Evolutionary conservation across 352 stramenopile species (phyloP), one percentile per base, ranked within the genome.

Genomic region (Achlya hypogyna): DNA sequence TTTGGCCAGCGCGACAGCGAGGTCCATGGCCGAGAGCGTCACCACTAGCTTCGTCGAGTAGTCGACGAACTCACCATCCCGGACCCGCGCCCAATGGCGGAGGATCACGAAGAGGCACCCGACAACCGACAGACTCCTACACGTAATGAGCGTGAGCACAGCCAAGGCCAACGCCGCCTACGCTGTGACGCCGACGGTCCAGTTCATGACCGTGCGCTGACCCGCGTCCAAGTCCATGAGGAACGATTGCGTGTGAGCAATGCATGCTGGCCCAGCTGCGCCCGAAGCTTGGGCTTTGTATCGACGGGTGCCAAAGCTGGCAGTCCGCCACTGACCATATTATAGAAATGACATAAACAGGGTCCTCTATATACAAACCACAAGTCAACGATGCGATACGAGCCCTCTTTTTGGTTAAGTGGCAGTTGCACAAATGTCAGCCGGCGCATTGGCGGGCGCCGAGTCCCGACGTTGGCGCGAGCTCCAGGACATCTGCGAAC

Each of bases 61-160:
- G 31, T 56, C 49, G 10, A 56, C n/a, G 10, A 22, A 22, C 25
- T 56, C 49, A 20, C 49, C 10, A 20, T 10, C 49, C 10, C 2
- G 3, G 2, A 56, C 49, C 10, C 60, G 60, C 10, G 10, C 23
- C 45, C 76, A 63, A 56, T 83, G 84, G 62, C 87, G 82, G 16
- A 74, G 47, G 51, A 94, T 72, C 62, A 94, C 80, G 69, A 85
- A 92, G 32, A 74, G 70, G 31, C 83, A 74, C 6, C 78, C 82
- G 23, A 81, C 70, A 27, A 91, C 71, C 65, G 83, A 91, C 62
- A 87, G 56, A 25, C 80, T 69, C 51, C 74, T 80, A 62, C n/a
- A 65, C 28, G 54, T 20, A 54, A 18, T 18, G n/a, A 45, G 14
- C 38, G 38, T 45, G 14, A 9, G 38, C 38, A 45, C 6, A 10